Evolutionary conservation across 2,329 filamentous ascomycete genomes (phyloP), one percentile per base, ranked within the genome.

Genomic region (Rutstroemia sp.): DNA sequence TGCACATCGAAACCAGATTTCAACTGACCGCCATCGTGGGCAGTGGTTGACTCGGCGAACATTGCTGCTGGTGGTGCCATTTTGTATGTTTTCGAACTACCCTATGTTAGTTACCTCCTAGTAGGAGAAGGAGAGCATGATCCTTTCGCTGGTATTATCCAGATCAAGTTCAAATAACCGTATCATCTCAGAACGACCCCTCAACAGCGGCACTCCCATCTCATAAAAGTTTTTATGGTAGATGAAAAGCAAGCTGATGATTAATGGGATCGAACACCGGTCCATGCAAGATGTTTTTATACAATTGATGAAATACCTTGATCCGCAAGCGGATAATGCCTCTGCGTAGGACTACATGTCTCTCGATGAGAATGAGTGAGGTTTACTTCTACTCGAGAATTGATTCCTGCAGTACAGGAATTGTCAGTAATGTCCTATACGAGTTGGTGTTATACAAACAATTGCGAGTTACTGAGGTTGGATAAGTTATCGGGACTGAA

Each of bases 101-200:
- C 71, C 61, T 65, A 67, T 69, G 72, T 75, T 73, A 72, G 69
- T 70, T 62, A 54, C 68, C 63, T 66, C 67, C 61, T 67, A 64
- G 62, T 68, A 66, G 70, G 70, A 47, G 39, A 27, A 67, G 71
- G 75, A 74, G 76, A 81, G 89, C 89, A 95, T 95, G 90, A 94
- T 95, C 87, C 91, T 95, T 94, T 91, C 91, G 91, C 91, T 91
- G 88, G 89, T 89, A 94, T 94, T 92, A 92, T 92, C 89, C 88
- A 89, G 88, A 92, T 92, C 89, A 92, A 92, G 88, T 92, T 90
- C 76, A 78, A 58, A 57, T 63, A 78, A 86, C 89, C 88, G 89
- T 94, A 87, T 94, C 84, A 84, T 94, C 88, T 92, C 86, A 89
- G 82, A 79, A 76, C 76, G 73, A 74, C 67, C 65, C 63, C 62